phyloP scores from a whole-genome alignment of 176 grass and related monocot genomes.

The Zea mays region Zm-B73-REFERENCE-NAM-5.0 NC_050102.1:136786001-136786500 shows the following conservation, averaged over 20 bases:
- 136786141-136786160: no score
- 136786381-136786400: neutral
- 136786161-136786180: neutral
- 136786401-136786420: neutral
- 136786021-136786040: no score
- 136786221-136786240: neutral
- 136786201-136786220: neutral
- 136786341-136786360: slow-evolving; percentile 9
- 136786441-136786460: neutral
- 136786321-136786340: neutral
- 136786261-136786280: neutral
- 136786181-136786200: neutral
- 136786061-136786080: neutral
- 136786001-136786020: neutral
- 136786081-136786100: neutral
- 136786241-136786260: neutral
- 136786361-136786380: neutral
- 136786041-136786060: neutral
- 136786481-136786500: slow-evolving; percentile 26
- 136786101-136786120: neutral
- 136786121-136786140: neutral
- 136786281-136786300: neutral
- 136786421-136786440: slow-evolving; percentile 16
- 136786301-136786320: neutral
- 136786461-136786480: slow-evolving; percentile 20